Base-by-base conservation (phyloP, 2,329 filamentous ascomycete species). In the Aspergillus costaricaensis region DNA sequence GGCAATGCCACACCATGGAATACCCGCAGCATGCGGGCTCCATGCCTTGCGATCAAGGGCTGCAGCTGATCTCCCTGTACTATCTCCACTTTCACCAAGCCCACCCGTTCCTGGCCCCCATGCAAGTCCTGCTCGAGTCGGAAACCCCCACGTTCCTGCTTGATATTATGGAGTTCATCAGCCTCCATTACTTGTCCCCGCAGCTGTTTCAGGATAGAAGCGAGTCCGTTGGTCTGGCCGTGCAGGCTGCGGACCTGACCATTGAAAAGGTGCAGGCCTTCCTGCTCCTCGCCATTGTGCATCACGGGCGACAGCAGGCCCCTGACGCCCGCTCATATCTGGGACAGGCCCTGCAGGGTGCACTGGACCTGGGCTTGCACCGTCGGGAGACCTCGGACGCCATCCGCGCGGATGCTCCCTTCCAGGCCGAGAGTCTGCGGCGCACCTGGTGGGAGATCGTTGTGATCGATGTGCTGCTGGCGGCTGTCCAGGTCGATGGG, bases 371-470 rank as follows among this genome's bases (percentile, higher is more conserved):
- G 14, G 48, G 48, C 3, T 48, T 58, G 17, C 36, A 58, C 14
- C 21, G 19, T 19, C 32, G 50, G 8, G 55, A 56, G 47, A 36
- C 27, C 23, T 61, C 59, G 2, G 51, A 55, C 2, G 32, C 17
- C 4, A 10, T 58, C 10, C 19, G 47, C 3, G 19, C 48, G 6
- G 43, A 55, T 8, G 44, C 43, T 38, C 43, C 59, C 12, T 7
- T 58, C 3, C 12, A 43, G 10, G 56, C 55, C 2, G 51, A 61
- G 36, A 59, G 55, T 27, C 23, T 54, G 5, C 59, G 59, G 6
- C 59, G 59, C 2, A 61, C 59, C 5, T 61, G 59, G 59, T 61
- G 59, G 59, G 59, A 61, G 25, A 58, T 61, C 5, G 43, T 61
- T 8, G 47, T 61, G 17, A n/a, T 59, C 3, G 59, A 61, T 17